Base-by-base conservation (phyloP, 345 rosid genomes). In the Sisymbrium altissimum region DNA sequence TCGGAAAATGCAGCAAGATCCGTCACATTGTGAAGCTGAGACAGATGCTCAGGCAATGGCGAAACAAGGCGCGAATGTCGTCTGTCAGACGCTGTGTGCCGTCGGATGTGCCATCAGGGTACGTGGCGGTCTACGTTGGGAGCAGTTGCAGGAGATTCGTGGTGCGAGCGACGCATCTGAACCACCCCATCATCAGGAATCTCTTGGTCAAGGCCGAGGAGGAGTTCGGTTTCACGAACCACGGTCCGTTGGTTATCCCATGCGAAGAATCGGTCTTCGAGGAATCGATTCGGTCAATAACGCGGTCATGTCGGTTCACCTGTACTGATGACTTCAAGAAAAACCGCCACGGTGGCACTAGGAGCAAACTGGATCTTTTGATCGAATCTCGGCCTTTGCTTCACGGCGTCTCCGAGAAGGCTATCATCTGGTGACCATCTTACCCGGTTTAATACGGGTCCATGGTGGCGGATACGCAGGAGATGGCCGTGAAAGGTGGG, bases 241-340 rank as follows among this genome's bases (percentile, higher is more conserved):
- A 84, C 12, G 99, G 99, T 3, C 99, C 96, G 1, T 70, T 95
- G 59, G 78, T 87, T 62, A 88, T 95, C 33, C 99, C 99, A 5
- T 95, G 99, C 64, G 99, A 92, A 38, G 97, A 92, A 73, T 77
- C 85, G 8, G 81, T 86, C 15, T 95, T 95, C 70, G 97, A 95
- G 71, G 97, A 92, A 60, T 86, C 79, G 6, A 72, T 95, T 72
- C 86, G 82, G 68, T 84, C 74, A 82, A 86, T 95, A 10, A 84
- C 87, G 52, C 61, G 73, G 39, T 79, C 89, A 5, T 15, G 66
- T 68, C 82, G 84, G 82, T 75, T 78, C 59, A 64, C 23, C 23
- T 83, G 81, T 67, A 68, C 79, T 9, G 93, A 88, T 5, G 87
- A 88, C 73, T 43, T 84, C 27, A 86, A 85, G 73, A 84, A 74